phyloP scores from a whole-genome alignment of 306 rosid species.

The Quercus robur region DNA sequence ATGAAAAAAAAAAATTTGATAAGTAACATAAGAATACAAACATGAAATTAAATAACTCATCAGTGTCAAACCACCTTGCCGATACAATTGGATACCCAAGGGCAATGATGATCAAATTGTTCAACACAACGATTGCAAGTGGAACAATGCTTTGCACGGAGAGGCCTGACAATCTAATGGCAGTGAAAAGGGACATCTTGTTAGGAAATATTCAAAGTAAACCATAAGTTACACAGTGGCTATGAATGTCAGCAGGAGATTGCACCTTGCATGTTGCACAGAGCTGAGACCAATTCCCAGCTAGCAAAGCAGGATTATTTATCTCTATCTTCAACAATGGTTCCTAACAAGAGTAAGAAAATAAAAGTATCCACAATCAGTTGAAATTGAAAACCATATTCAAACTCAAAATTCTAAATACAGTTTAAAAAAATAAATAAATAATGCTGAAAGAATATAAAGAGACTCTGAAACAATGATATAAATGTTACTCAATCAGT shows the following conservation, averaged over 20 bases:
- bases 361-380: constrained; percentile 18
- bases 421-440: background rate
- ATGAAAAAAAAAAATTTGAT: background rate
- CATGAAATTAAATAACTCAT: constrained; percentile 11
- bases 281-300: constrained; percentile 91
- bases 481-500: background rate
- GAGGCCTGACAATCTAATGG: constrained; percentile 94
- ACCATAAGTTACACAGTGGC: background rate
- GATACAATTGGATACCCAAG: constrained; percentile 99
- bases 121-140: constrained; percentile 94
- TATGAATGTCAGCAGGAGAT: constrained; percentile 19
- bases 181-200: background rate
- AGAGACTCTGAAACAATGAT: background rate
- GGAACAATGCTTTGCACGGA: constrained; percentile 98
- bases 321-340: constrained; percentile 91
- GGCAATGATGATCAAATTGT: constrained; percentile 99
- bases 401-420: background rate
- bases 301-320: constrained; percentile 83
- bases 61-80: constrained; percentile 69
- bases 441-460: background rate
- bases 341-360: constrained; percentile 48
- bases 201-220: background rate
- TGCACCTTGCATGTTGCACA: constrained; percentile 89
- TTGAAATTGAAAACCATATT: background rate
- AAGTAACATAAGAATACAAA: background rate